phyloP scores from a whole-genome alignment of 495 filamentous ascomycete species.

The Tuber aestivum region DNA sequence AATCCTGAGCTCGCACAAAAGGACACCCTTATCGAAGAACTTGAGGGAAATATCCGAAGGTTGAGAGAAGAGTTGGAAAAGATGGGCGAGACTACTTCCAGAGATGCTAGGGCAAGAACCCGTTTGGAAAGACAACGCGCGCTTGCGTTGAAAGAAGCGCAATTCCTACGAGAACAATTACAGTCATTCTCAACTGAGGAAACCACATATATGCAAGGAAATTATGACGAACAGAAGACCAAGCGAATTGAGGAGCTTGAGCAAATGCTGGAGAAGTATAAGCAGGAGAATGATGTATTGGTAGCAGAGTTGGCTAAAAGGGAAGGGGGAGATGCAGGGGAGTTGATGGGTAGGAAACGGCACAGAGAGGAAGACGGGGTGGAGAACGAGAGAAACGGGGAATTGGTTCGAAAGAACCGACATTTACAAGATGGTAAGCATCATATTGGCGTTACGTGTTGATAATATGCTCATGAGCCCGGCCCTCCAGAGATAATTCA shows the following conservation, averaged over 20 bases:
- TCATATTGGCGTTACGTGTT: not conserved
- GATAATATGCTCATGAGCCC: not conserved
- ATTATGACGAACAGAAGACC: slow-evolving; percentile 67
- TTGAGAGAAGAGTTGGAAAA: slow-evolving; percentile 66
- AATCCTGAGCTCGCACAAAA: slow-evolving; percentile 75
- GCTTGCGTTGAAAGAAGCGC: slow-evolving; percentile 82
- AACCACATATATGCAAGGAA: slow-evolving; percentile 69
- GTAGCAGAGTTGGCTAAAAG: slow-evolving; percentile 63
- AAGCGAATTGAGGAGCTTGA: slow-evolving; percentile 77
- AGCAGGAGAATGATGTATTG: slow-evolving; percentile 69
- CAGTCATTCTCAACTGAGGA: slow-evolving; percentile 90
- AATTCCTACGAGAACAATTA: slow-evolving; percentile 85
- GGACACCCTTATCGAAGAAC: slow-evolving; percentile 63
- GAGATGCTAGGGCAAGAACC: slow-evolving; percentile 58
- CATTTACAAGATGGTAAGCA: slow-evolving; percentile 64
- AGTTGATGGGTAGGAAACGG: slow-evolving; percentile 53
- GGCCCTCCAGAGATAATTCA: slow-evolving; percentile 51
- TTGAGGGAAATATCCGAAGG: slow-evolving; percentile 62
- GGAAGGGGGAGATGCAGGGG: slow-evolving; percentile 46
- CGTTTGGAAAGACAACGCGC: slow-evolving; percentile 71
- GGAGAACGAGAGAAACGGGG: slow-evolving; percentile 70
- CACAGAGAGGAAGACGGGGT: slow-evolving; percentile 55
- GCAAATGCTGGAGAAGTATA: slow-evolving; percentile 77
- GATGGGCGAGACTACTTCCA: slow-evolving; percentile 49
- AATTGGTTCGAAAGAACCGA: slow-evolving; percentile 75